Conservation (phyloP, 371 early-diverging fungal genomes). For the Coelomomyces lativittatus region DNA sequence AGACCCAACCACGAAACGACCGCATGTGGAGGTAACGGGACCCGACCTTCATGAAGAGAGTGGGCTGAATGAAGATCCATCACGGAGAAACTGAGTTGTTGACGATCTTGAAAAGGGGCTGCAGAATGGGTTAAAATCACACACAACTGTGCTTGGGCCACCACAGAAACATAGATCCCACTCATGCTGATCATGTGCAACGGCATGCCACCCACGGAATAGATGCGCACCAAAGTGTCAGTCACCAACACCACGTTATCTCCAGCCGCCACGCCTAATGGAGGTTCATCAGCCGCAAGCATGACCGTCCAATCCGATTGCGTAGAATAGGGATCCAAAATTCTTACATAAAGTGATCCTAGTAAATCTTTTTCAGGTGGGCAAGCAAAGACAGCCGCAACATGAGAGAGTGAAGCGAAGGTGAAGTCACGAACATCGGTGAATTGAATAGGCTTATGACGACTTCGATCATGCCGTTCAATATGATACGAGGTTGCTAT, state of each 20-base stretch:
- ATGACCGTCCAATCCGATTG: not conserved
- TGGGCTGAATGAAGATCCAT: conserved; percentile 36
- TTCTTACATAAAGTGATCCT: not conserved
- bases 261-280: conserved; percentile 50
- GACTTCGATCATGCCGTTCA: conserved; percentile 64
- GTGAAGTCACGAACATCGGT: conserved; percentile 52
- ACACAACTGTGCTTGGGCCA: conserved; percentile 26
- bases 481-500: conserved; percentile 56
- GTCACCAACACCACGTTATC: conserved; percentile 52
- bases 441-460: conserved; percentile 56
- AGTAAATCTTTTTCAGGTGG: not conserved
- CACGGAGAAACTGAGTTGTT: not conserved
- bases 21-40: conserved; percentile 47
- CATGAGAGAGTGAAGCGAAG: conserved; percentile 42
- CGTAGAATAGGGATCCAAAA: not conserved
- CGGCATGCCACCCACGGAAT: conserved; percentile 59
- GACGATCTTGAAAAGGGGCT: not conserved
- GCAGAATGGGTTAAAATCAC: conserved; percentile 33
- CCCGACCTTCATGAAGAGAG: conserved; percentile 33
- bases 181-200: conserved; percentile 44
- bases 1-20: conserved; percentile 67
- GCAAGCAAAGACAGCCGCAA: not conserved
- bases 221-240: conserved; percentile 50
- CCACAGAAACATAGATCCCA: conserved; percentile 37
- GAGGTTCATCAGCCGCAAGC: not conserved